A percentile compares a stretch with the other conserved stretches of the same genome.
phyloP scores from a whole-genome alignment of 306 rosid species.

The Leucaena leucocephala region DNA sequence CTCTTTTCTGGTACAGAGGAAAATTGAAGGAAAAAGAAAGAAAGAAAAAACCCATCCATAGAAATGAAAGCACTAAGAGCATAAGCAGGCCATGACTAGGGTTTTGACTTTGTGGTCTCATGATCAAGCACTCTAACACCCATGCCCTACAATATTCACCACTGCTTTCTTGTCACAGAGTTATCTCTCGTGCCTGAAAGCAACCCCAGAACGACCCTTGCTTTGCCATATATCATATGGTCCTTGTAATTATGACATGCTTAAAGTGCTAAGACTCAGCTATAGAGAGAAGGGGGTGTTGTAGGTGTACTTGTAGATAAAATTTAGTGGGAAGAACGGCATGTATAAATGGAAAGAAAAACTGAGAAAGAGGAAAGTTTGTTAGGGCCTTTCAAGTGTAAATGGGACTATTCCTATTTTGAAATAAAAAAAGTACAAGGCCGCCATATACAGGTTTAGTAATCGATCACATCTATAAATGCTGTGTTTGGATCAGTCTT shows the following conservation, averaged over 20 bases:
- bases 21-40: neutral
- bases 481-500: neutral
- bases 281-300: slow-evolving; percentile 16
- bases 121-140: slow-evolving; percentile 44
- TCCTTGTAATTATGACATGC: slow-evolving; percentile 68
- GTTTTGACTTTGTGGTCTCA: slow-evolving; percentile 41
- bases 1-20: slow-evolving; percentile 28
- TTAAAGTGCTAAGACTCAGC: slow-evolving; percentile 53
- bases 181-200: slow-evolving; percentile 87
- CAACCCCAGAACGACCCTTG: slow-evolving; percentile 67
- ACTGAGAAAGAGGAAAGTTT: slow-evolving; percentile 1
- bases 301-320: slow-evolving; percentile 13
- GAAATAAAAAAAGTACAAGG: neutral
- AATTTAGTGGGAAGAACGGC: slow-evolving; percentile 65
- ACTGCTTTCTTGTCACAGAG: slow-evolving; percentile 53
- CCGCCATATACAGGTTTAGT: neutral
- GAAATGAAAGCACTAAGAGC: slow-evolving; percentile 47
- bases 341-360: slow-evolving; percentile 75
- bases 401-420: slow-evolving; percentile 38
- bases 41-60: slow-evolving; percentile 19
- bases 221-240: slow-evolving; percentile 61
- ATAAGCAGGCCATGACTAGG: slow-evolving; percentile 34
- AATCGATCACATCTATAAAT: neutral
- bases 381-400: slow-evolving; percentile 6
- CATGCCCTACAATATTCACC: slow-evolving; percentile 43